Conservation (phyloP, 1,139 yeast species). For the Pneumocystis murina region DNA sequence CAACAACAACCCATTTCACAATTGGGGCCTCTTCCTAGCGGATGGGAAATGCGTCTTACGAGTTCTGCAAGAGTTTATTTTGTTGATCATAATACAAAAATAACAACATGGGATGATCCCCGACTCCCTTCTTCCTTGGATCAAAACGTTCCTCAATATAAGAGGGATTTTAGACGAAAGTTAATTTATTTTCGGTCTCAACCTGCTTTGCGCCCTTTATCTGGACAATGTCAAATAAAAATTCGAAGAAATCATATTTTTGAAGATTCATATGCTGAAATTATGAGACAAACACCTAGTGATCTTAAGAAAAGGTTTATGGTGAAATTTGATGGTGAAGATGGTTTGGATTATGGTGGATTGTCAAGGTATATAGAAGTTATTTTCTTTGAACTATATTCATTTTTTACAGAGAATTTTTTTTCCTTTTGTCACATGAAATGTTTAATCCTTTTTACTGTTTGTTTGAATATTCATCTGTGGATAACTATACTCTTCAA, state of each 20-base stretch:
- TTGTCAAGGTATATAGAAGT: conserved; percentile 36
- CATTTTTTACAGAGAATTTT: conserved; percentile 52
- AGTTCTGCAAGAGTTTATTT: conserved; percentile 96
- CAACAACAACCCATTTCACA: conserved; percentile 99
- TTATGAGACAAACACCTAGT: conserved; percentile 97
- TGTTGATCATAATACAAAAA: conserved; percentile 96
- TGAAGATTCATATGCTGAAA: conserved; percentile 94
- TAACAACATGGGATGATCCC: conserved; percentile 99
- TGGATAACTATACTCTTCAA: conserved; percentile 92
- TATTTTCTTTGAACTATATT: not conserved
- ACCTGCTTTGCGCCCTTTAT: conserved; percentile 89
- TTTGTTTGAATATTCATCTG: conserved; percentile 90
- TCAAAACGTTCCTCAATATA: conserved; percentile 96
- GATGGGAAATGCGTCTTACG: conserved; percentile 99
- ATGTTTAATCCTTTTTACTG: conserved; percentile 98
- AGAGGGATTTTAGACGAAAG: conserved; percentile 96
- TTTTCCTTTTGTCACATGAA: conserved; percentile 88
- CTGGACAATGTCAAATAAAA: conserved; percentile 97
- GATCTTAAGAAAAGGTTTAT: conserved; percentile 91
- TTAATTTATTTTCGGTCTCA: conserved; percentile 94
- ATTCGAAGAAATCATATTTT: conserved; percentile 92
- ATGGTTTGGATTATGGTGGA: conserved; percentile 98
- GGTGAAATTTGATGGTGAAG: conserved; percentile 98
- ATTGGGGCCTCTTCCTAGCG: conserved; percentile 92
- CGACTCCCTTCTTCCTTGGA: conserved; percentile 92